A percentile compares a stretch with the other conserved stretches of the same genome.
Evolutionary conservation across 2,329 filamentous ascomycete genomes (phyloP).

Genomic region (Monosporascus sp.): DNA sequence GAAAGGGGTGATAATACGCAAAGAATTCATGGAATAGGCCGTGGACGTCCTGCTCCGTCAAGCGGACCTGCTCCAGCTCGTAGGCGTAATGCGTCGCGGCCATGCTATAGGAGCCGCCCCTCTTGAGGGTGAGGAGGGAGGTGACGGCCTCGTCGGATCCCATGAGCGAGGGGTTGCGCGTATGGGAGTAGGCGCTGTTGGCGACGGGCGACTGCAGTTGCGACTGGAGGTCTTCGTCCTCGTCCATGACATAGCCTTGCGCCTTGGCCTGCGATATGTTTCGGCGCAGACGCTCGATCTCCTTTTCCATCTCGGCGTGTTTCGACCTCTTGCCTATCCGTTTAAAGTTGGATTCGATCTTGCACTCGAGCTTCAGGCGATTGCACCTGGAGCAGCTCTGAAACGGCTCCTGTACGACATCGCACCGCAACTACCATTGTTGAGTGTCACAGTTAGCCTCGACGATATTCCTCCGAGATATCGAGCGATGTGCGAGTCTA

Average conservation of each 20-base stretch:
- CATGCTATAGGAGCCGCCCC: slow-evolving; percentile 56
- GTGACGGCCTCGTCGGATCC: slow-evolving; percentile 65
- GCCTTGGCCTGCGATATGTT: slow-evolving; percentile 54
- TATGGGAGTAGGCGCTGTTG: slow-evolving; percentile 53
- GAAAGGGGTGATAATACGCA: slow-evolving; percentile 67
- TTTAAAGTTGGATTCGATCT: slow-evolving; percentile 85
- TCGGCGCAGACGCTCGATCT: slow-evolving; percentile 64
- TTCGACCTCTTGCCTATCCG: slow-evolving; percentile 75
- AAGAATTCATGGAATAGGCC: slow-evolving; percentile 72
- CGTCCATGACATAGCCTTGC: slow-evolving; percentile 50
- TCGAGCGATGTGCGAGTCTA: slow-evolving; percentile 11
- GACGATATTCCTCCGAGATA: neutral
- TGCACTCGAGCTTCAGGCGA: slow-evolving; percentile 75
- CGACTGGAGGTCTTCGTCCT: slow-evolving; percentile 49
- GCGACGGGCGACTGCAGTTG: slow-evolving; percentile 55
- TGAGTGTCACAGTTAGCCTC: neutral
- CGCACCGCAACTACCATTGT: slow-evolving; percentile 56
- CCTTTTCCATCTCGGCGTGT: slow-evolving; percentile 81
- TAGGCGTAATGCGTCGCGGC: slow-evolving; percentile 50
- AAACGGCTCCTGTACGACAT: slow-evolving; percentile 77
- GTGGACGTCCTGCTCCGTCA: slow-evolving; percentile 57
- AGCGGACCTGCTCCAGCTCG: slow-evolving; percentile 57
- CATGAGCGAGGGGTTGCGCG: slow-evolving; percentile 58
- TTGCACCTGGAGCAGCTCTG: slow-evolving; percentile 71
- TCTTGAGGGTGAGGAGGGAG: slow-evolving; percentile 60